phyloP scores from a whole-genome alignment of 2,329 filamentous ascomycete genomes.

The Scedosporium minutisporum region DNA sequence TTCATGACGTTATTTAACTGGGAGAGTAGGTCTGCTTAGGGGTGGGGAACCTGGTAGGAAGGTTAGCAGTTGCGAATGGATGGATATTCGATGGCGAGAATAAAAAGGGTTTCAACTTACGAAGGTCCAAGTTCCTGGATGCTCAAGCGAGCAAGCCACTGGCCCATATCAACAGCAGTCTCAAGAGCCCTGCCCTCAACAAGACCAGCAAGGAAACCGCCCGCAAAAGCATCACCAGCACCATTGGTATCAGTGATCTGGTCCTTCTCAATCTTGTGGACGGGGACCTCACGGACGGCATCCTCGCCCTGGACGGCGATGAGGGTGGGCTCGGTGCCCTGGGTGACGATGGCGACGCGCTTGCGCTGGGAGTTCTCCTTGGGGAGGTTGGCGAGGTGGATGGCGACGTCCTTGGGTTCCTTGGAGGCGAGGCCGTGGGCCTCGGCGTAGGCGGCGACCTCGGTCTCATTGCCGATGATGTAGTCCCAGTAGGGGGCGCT shows the following conservation, averaged over 20 bases:
- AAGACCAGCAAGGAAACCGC: constrained; percentile 83
- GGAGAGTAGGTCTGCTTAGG: constrained; percentile 67
- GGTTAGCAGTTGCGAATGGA: background rate
- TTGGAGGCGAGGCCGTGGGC: constrained; percentile 65
- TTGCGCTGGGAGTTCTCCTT: constrained; percentile 84
- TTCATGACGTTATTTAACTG: constrained; percentile 5
- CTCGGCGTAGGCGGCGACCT: constrained; percentile 80
- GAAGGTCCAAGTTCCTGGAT: constrained; percentile 93
- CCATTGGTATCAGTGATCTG: constrained; percentile 95
- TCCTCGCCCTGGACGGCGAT: constrained; percentile 66
- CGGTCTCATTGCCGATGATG: constrained; percentile 93
- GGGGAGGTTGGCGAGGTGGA: constrained; percentile 74
- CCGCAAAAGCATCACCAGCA: constrained; percentile 93
- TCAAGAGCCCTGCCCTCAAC: constrained; percentile 75
- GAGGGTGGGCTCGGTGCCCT: constrained; percentile 85
- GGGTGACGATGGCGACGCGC: constrained; percentile 84
- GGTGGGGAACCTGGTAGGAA: constrained; percentile 57
- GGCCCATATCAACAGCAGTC: constrained; percentile 77
- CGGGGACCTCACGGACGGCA: constrained; percentile 65
- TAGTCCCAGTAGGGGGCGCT: constrained; percentile 90
- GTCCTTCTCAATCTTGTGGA: constrained; percentile 66
- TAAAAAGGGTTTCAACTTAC: constrained; percentile 49
- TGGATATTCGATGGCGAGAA: background rate
- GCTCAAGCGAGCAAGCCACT: constrained; percentile 91
- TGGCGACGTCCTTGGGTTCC: constrained; percentile 76